Base-by-base conservation (phyloP, 2,329 filamentous ascomycete genomes). In the Aspergillus ruber region DNA sequence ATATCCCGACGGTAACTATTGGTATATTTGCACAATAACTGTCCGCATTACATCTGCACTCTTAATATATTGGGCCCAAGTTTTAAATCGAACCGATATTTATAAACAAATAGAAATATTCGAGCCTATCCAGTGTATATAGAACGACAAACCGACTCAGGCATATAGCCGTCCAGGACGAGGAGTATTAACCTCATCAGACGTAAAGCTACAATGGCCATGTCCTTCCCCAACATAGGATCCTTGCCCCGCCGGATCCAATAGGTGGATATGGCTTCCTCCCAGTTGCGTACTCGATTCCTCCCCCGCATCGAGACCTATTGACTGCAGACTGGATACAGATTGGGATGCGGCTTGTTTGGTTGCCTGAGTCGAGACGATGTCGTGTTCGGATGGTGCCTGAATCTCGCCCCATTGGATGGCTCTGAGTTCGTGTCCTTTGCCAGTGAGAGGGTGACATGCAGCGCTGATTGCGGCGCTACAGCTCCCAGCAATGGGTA, bases 371-470 rank as follows among this genome's bases (percentile, higher is more conserved):
- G 23, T 25, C 7, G 23, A 9, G 9, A 25, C 10, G 9, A 8
- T 25, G 23, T 25, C 23, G 8, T 25, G 23, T 25, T 25, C 23
- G 23, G 23, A 25, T 9, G 23, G 23, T 25, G 9, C 4, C 6
- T 25, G 23, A 9, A 45, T 36, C 27, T 44, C 70, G 21, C 46
- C 46, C 46, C 46, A 48, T 25, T 17, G 38, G 13, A 48, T 42
- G 8, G 27, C 6, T 18, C 40, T 48, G 7, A 44, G 32, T 7
- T 27, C 25, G 3, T 27, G 41, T 4, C 39, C 42, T 15, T 47
- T 39, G 6, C 20, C 23, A 4, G 7, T 8, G 6, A 47, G 50
- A 6, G 48, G 46, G 49, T 50, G 51, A 23, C 49, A 50, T 13
- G 45, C 40, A 4, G 45, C 48, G 29, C 51, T 51, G 23, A 53